These are phyloP conservation scores for Colletotrichum costaricense DNA, from an alignment of 2,329 filamentous ascomycete species.

Conservation along the genomic window DNA sequence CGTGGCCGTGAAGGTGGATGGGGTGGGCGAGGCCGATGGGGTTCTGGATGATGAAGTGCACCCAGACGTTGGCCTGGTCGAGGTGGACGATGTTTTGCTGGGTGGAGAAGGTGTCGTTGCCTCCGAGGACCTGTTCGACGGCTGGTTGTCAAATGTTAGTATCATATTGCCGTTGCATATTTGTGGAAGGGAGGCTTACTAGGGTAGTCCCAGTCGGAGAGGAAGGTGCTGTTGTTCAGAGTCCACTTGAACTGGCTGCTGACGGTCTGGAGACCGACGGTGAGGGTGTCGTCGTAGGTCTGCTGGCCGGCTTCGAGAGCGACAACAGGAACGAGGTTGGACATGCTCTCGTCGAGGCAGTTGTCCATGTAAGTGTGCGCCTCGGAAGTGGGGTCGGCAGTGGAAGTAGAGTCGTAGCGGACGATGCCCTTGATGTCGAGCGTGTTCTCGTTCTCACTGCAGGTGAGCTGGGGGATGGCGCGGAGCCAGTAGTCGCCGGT, in stretches of 20 bases:
- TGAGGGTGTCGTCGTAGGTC: constrained; percentile 43
- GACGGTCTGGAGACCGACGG: constrained; percentile 38
- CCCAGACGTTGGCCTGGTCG: constrained; percentile 41
- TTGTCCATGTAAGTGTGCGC: constrained; percentile 38
- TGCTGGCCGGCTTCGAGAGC: constrained; percentile 43
- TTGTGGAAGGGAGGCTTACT: constrained; percentile 37
- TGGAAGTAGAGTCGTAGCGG: constrained; percentile 48
- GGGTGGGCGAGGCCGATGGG: constrained; percentile 50
- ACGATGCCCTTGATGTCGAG: constrained; percentile 63
- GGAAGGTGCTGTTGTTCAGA: constrained; percentile 58
- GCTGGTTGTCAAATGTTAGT: constrained; percentile 1
- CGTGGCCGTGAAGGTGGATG: constrained; percentile 62
- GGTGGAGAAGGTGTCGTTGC: constrained; percentile 36
- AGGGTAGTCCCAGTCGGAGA: constrained; percentile 59
- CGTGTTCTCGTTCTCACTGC: constrained; percentile 51
- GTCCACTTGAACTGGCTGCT: constrained; percentile 57
- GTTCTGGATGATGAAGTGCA: constrained; percentile 47
- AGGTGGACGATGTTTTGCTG: constrained; percentile 40
- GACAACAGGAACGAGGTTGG: constrained; percentile 48
- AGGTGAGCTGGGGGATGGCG: constrained; percentile 53
- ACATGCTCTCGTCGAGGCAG: constrained; percentile 49
- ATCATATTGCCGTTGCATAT: background rate
- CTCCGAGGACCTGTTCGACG: constrained; percentile 37
- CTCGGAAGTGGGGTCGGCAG: constrained; percentile 40
- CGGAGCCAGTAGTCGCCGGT: constrained; percentile 60